Base-by-base conservation (phyloP, 768 basidiomycete species). In the Multifurca ochricompacta region DNA sequence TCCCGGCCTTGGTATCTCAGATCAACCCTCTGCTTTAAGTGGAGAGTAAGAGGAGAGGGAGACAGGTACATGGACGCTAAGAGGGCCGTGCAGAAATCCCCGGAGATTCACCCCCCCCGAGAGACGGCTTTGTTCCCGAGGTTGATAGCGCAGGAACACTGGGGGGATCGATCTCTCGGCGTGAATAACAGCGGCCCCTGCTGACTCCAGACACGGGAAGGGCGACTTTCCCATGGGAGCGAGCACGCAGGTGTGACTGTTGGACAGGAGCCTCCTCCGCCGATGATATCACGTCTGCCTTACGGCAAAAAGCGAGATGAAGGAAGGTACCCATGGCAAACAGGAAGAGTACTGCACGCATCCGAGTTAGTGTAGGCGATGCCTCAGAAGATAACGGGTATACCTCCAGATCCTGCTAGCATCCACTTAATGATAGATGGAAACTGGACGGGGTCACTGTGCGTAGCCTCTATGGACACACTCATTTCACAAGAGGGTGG, bases 391-490 rank as follows among this genome's bases (percentile, higher is more conserved):
- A 37, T 21, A 4, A 4, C 7, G 16, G 1, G 23, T 10, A 16
- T 51, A 56, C 54, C 43, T 34, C 43, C 54, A 18, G 19, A 16
- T 21, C 30, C 11, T 9, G 18, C 49, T 4, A 45, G 8, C 23
- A 56, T 32, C 39, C 49, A 56, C 19, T 39, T 46, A 14, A 21
- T n/a, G 32, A 31, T 32, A 11, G 49, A 51, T 11, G 25, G 48
- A 2, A 23, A 8, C 18, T 27, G 14, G 31, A 14, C 2, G 14
- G 18, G 30, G 25, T 0, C 3, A 13, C 13, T 7, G 10, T 27
- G 31, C 14, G 35, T 32, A 18, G 31, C 9, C 9, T 19, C 19
- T 16, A 28, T 45, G 1, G 31, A 13, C 10, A 4, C 14, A n/a
- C 11, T 39, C 30, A 28, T 51, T 28, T 19, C 13, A 14, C 16